Percentiles rank a stretch among this genome's conserved stretches.
These are phyloP conservation scores for Chlamydomonas reinhardtii DNA, from an alignment of 163 green algal species.

Conservation along the genomic window DNA sequence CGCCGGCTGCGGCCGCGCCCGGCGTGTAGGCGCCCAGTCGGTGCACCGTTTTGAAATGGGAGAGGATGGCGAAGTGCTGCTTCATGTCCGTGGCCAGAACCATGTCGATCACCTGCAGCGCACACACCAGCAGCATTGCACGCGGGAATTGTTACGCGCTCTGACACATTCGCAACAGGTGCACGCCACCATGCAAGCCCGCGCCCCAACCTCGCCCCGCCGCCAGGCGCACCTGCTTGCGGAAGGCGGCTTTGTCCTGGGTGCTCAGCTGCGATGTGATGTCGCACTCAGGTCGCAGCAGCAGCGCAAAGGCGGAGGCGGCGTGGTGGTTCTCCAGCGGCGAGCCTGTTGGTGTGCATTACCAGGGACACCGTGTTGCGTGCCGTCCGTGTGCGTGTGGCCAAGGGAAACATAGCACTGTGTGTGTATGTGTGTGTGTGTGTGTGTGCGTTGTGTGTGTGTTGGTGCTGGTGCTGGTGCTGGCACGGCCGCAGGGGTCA, in stretches of 20 bases:
- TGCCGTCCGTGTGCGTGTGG: too few species aligned
- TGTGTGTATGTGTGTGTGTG: too few species aligned
- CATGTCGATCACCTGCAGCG: conserved; percentile 36
- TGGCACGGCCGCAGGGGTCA: too few species aligned
- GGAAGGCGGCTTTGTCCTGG: background rate
- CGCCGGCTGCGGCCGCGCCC: background rate
- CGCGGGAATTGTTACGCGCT: too few species aligned
- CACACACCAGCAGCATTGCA: background rate
- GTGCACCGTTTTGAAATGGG: conserved; percentile 35
- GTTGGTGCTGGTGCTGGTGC: too few species aligned
- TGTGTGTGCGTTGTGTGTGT: too few species aligned
- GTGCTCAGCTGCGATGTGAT: background rate
- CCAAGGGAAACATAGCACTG: too few species aligned
- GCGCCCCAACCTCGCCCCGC: background rate
- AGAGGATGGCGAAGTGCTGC: conserved; percentile 32
- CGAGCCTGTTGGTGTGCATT: background rate
- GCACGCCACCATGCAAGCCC: too few species aligned
- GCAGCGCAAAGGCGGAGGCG: conserved; percentile 14
- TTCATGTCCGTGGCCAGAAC: conserved; percentile 50
- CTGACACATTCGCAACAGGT: too few species aligned
- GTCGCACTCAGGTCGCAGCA: background rate
- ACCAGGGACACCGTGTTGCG: too few species aligned
- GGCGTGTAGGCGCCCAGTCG: background rate
- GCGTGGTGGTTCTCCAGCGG: conserved; percentile 56
- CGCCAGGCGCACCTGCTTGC: background rate